Percentiles rank a stretch among this genome's conserved stretches.
These are phyloP conservation scores for Cercospora nicotianae DNA, from an alignment of 2,329 filamentous ascomycete genomes.

Conservation along the genomic window DNA sequence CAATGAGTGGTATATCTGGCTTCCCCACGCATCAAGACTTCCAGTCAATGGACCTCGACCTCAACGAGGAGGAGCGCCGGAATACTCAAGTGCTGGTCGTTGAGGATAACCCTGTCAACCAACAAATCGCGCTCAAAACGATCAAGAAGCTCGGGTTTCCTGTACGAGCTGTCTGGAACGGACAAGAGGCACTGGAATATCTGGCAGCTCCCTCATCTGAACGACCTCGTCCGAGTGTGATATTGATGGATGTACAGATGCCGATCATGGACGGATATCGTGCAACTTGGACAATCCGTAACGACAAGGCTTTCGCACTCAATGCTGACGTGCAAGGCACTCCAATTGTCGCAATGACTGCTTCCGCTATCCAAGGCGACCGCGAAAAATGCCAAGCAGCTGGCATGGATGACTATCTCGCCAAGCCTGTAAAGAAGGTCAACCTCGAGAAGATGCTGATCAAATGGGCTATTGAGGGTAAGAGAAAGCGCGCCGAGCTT, in stretches of 20 bases:
- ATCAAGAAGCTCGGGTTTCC: constrained; percentile 72
- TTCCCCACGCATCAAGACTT: constrained; percentile 40
- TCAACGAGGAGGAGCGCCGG: constrained; percentile 59
- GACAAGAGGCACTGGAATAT: constrained; percentile 75
- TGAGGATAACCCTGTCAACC: constrained; percentile 70
- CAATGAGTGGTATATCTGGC: constrained; percentile 18
- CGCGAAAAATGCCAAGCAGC: constrained; percentile 70
- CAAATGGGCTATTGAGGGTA: constrained; percentile 61
- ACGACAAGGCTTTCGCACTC: constrained; percentile 64
- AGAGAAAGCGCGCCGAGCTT: constrained; percentile 34
- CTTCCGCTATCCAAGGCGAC: constrained; percentile 74
- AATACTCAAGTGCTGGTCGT: constrained; percentile 72
- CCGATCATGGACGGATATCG: constrained; percentile 73
- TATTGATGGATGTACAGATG: constrained; percentile 55
- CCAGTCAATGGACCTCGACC: constrained; percentile 49
- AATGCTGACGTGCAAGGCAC: constrained; percentile 59
- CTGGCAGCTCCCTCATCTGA: constrained; percentile 48
- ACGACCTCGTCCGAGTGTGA: constrained; percentile 66
- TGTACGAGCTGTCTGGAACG: constrained; percentile 72
- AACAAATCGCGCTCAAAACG: constrained; percentile 73
- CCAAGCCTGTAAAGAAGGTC: constrained; percentile 70
- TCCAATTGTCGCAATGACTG: constrained; percentile 80
- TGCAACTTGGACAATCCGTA: constrained; percentile 71
- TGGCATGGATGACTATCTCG: constrained; percentile 72
- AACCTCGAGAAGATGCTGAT: constrained; percentile 70